Base-by-base conservation (phyloP, 2,329 filamentous ascomycete species). In the Apiospora malaysiana region DNA sequence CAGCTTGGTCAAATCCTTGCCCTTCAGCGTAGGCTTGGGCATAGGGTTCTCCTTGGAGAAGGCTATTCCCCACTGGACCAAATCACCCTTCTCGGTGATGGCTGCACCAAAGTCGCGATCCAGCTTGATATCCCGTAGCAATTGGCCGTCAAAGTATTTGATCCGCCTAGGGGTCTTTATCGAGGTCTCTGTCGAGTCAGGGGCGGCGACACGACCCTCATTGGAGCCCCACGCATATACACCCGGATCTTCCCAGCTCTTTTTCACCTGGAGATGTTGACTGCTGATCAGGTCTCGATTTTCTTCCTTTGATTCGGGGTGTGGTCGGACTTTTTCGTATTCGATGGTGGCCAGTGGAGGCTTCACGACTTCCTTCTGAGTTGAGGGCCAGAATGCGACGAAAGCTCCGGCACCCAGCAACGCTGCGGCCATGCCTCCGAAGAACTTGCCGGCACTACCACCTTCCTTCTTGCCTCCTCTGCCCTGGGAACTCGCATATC, bases 151-250 rank as follows among this genome's bases (percentile, higher is more conserved):
- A 77, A 99, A 98, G 81, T 91, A 96, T 0, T 87, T 75, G 77
- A 98, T 90, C 71, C 94, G 88, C 71, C 92, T 86, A 18, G 96
- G 95, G 1, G 88, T 90, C 83, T 97, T 98, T 79, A 98, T 86
- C 73, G 91, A 88, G 42, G 85, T 84, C 70, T 97, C 94, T 68
- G 92, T 87, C 10, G 93, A 95, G 73, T 92, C 91, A 0, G 95
- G 94, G 56, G 95, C 94, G 47, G 93, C 93, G n/a, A 97, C 95
- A 75, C 88, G 89, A 72, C 94, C 94, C 21, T 85, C 85, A 77
- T 99, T 99, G 23, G 92, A 94, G 0, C 96, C 96, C 95, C 96
- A 99, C 6, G 92, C 90, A 82, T 97, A 98, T 0, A 98, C 92
- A 1, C 95, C 96, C 0, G 96, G 95, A 72, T 93, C 91, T 81